These are phyloP conservation scores for Malassezia psittaci DNA, from an alignment of 1,284 basidiomycete species.

Conservation along the genomic window DNA sequence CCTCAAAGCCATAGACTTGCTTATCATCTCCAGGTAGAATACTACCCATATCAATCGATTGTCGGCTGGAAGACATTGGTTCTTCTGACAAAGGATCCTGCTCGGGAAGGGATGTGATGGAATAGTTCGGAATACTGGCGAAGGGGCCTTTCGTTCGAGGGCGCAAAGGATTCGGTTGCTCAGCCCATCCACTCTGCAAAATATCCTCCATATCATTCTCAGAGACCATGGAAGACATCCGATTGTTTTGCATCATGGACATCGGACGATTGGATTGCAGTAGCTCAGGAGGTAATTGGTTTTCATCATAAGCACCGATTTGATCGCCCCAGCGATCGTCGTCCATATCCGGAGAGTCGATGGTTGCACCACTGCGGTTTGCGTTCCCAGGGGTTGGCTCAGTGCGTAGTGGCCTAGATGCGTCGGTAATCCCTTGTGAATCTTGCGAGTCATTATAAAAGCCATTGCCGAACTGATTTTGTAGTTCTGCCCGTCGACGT, in stretches of 20 bases:
- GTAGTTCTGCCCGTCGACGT: slow-evolving; percentile 53
- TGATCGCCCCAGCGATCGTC: slow-evolving; percentile 79
- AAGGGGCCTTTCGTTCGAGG: slow-evolving; percentile 2
- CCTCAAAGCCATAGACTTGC: not conserved
- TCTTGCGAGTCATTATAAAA: slow-evolving; percentile 57
- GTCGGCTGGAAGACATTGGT: not conserved
- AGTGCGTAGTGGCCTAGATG: too few relatives aligned
- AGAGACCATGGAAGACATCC: not conserved
- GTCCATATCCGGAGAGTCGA: slow-evolving; percentile 52
- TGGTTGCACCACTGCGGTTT: slow-evolving; percentile 21
- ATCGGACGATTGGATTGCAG: slow-evolving; percentile 1
- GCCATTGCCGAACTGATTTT: slow-evolving; percentile 54
- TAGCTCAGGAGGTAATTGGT: slow-evolving; percentile 8
- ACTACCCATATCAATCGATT: slow-evolving; percentile 12
- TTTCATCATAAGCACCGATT: slow-evolving; percentile 47
- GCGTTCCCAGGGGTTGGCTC: not conserved
- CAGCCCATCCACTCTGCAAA: slow-evolving; percentile 11
- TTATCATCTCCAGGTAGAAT: not conserved
- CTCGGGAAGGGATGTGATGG: slow-evolving; percentile 4
- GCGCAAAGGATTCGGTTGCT: not conserved
- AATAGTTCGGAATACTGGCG: slow-evolving; percentile 9
- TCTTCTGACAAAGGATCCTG: slow-evolving; percentile 7
- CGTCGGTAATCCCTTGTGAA: not conserved
- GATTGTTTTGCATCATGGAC: not conserved
- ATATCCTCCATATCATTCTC: slow-evolving; percentile 10